These are phyloP conservation scores for Fusarium sambucinum DNA, from an alignment of 2,329 filamentous ascomycete genomes.

Conservation along the genomic window DNA sequence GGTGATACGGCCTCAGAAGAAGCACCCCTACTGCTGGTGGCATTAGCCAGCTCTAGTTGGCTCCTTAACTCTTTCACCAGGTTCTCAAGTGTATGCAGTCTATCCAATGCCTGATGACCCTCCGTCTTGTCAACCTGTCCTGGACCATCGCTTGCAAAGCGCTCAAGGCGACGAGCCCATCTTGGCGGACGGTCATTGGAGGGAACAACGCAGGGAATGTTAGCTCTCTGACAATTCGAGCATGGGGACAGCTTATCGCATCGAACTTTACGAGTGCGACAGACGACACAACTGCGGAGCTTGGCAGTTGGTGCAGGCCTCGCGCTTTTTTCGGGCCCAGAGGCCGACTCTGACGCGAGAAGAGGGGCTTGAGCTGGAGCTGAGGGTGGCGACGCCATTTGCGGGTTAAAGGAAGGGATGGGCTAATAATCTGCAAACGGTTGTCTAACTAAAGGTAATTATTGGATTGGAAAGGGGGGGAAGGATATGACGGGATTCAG, in stretches of 20 bases:
- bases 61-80: slow-evolving; percentile 64
- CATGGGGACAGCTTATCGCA: slow-evolving; percentile 69
- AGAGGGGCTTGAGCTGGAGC: neutral
- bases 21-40: slow-evolving; percentile 44
- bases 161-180: slow-evolving; percentile 66
- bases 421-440: neutral
- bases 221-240: slow-evolving; percentile 66
- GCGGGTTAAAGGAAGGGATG: neutral
- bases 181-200: slow-evolving; percentile 63
- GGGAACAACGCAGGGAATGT: slow-evolving; percentile 65
- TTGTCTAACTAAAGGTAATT: neutral
- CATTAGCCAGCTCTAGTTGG: slow-evolving; percentile 59
- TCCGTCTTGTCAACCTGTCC: slow-evolving; percentile 40
- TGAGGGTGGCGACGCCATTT: slow-evolving; percentile 18
- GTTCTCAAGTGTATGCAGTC: slow-evolving; percentile 62
- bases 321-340: slow-evolving; percentile 44
- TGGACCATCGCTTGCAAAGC: slow-evolving; percentile 47
- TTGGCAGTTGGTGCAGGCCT: slow-evolving; percentile 41
- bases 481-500: neutral
- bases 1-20: slow-evolving; percentile 50
- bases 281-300: slow-evolving; percentile 63
- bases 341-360: slow-evolving; percentile 37
- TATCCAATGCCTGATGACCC: slow-evolving; percentile 59
- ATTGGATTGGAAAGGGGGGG: neutral
- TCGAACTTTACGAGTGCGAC: slow-evolving; percentile 67